Evolutionary conservation across 805 yeast species (phyloP).

Genomic region (Metschnikowia peoriensis): DNA sequence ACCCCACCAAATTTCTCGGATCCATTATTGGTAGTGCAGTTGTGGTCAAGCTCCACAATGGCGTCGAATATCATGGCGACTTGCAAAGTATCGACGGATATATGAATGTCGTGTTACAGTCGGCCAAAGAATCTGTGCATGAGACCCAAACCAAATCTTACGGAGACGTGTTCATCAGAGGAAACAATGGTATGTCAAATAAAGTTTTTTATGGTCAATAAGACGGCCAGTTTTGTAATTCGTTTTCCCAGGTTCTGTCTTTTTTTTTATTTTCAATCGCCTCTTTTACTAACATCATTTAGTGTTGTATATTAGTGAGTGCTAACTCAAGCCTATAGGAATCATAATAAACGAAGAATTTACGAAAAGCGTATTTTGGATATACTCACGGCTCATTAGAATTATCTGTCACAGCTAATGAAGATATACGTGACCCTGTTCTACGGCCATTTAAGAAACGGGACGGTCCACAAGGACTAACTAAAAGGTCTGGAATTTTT

Average conservation of each 20-base stretch:
- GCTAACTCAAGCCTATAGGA: slow-evolving; percentile 2
- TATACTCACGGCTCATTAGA: too few relatives aligned
- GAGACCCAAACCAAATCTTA: slow-evolving; percentile 47
- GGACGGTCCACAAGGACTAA: neutral
- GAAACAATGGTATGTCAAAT: slow-evolving; percentile 72
- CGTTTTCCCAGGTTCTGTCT: neutral
- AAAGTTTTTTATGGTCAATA: neutral
- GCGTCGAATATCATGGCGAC: slow-evolving; percentile 68
- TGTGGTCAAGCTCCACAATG: slow-evolving; percentile 80
- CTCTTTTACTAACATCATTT: slow-evolving; percentile 26
- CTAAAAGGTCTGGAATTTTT: too few relatives aligned
- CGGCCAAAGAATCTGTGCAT: slow-evolving; percentile 63
- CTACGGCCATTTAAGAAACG: neutral
- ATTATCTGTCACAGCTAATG: too few relatives aligned
- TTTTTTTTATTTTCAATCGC: neutral
- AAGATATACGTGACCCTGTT: too few relatives aligned
- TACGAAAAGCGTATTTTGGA: neutral
- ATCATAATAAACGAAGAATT: slow-evolving; percentile 4
- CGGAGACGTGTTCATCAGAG: slow-evolving; percentile 84
- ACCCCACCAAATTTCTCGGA: slow-evolving; percentile 76
- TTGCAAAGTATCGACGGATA: slow-evolving; percentile 90
- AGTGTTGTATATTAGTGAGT: slow-evolving; percentile 44
- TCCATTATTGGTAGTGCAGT: slow-evolving; percentile 79
- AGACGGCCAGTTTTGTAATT: neutral
- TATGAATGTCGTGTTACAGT: slow-evolving; percentile 89